phyloP scores from a whole-genome alignment of 108 stramenopile genomes.

The Cyclotella atomus region DNA sequence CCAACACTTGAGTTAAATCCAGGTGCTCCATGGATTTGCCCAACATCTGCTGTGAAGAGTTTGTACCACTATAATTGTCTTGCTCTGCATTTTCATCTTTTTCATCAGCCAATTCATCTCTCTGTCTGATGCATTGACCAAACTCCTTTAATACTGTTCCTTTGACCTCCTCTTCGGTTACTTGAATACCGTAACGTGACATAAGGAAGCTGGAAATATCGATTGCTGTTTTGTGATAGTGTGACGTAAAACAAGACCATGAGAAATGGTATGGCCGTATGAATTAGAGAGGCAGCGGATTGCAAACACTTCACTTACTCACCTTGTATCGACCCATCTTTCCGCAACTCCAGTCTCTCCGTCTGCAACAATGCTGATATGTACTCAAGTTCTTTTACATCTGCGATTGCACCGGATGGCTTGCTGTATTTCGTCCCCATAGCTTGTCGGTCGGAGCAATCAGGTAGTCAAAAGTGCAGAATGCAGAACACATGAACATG shows the following conservation, averaged over 20 bases:
- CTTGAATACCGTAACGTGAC: slow-evolving; percentile 63
- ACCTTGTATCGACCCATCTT: slow-evolving; percentile 45
- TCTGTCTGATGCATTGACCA: slow-evolving; percentile 32
- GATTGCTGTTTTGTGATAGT: too few relatives aligned
- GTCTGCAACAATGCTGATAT: slow-evolving; percentile 59
- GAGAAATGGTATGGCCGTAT: too few relatives aligned
- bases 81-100: slow-evolving; percentile 8
- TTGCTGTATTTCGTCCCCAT: slow-evolving; percentile 31
- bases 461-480: too few relatives aligned
- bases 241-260: too few relatives aligned
- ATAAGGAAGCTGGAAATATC: slow-evolving; percentile 57
- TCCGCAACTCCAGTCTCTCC: slow-evolving; percentile 27
- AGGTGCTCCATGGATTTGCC: slow-evolving; percentile 12
- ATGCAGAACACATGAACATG: too few relatives aligned
- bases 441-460: background rate
- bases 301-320: too few relatives aligned
- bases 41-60: background rate
- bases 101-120: background rate
- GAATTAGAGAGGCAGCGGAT: too few relatives aligned
- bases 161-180: slow-evolving; percentile 50
- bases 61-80: slow-evolving; percentile 12
- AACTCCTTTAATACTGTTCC: slow-evolving; percentile 48
- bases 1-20: slow-evolving; percentile 58
- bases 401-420: slow-evolving; percentile 55
- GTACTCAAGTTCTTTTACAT: slow-evolving; percentile 72